phyloP scores from a whole-genome alignment of 1,139 yeast species.

The Kluyveromyces marxianus region DNA sequence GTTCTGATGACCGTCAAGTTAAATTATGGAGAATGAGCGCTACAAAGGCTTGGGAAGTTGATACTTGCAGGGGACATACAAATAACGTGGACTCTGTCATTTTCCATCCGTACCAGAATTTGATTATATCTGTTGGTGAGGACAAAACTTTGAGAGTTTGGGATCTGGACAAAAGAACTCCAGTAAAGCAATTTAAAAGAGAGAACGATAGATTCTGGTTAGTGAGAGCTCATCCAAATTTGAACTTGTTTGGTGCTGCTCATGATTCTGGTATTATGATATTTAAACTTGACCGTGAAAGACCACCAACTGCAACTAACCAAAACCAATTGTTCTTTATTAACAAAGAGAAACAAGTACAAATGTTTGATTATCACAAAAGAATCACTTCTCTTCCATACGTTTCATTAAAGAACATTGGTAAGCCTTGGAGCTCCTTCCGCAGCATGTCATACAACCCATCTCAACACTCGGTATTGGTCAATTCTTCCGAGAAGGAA shows the following conservation, averaged over 20 bases:
- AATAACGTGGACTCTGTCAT: constrained; percentile 84
- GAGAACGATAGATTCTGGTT: constrained; percentile 95
- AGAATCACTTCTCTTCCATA: constrained; percentile 66
- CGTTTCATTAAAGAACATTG: constrained; percentile 75
- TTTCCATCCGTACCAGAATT: constrained; percentile 90
- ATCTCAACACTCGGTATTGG: constrained; percentile 78
- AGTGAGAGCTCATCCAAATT: constrained; percentile 78
- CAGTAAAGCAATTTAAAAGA: constrained; percentile 90
- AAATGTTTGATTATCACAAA: constrained; percentile 59
- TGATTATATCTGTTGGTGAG: constrained; percentile 88
- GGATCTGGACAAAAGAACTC: constrained; percentile 92
- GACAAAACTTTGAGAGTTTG: constrained; percentile 97
- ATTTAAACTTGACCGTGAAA: constrained; percentile 93
- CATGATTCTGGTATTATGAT: constrained; percentile 98
- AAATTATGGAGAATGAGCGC: constrained; percentile 98
- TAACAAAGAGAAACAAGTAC: constrained; percentile 82
- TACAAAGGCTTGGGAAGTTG: constrained; percentile 98
- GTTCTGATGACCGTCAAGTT: constrained; percentile 92
- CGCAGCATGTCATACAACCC: constrained; percentile 86
- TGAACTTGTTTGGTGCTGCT: constrained; percentile 91
- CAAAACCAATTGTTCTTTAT: constrained; percentile 67
- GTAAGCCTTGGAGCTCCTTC: constrained; percentile 81
- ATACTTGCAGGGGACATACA: constrained; percentile 95
- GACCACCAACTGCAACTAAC: constrained; percentile 78
- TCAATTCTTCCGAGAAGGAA: constrained; percentile 66